A percentile compares a stretch with the other conserved stretches of the same genome.
These are phyloP conservation scores for Beauveria brongniartii DNA, from an alignment of 2,329 filamentous ascomycete species.

Conservation along the genomic window DNA sequence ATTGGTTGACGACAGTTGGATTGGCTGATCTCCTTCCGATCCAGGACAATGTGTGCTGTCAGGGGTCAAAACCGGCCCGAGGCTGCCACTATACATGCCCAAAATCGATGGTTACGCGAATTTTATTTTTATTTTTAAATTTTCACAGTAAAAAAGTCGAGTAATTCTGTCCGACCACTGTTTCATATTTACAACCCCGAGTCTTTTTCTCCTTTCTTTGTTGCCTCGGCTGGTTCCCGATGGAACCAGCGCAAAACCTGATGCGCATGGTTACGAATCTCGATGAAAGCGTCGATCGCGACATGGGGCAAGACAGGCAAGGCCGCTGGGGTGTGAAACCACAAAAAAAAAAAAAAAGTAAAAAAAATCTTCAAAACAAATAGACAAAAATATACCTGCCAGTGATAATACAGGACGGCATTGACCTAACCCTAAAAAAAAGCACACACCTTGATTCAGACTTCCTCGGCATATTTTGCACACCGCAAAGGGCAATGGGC, in stretches of 20 bases:
- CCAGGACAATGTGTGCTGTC: background rate
- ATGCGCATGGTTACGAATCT: conserved; percentile 1
- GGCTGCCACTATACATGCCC: too few relatives aligned
- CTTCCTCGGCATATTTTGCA: background rate
- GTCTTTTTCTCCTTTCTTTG: background rate
- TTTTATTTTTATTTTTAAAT: too few relatives aligned
- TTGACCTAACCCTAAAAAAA: background rate
- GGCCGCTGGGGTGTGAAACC: background rate
- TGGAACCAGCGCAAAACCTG: background rate
- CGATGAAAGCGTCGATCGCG: conserved; percentile 5
- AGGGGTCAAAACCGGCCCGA: too few relatives aligned
- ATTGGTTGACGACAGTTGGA: background rate
- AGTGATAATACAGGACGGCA: background rate
- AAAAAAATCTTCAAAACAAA: background rate
- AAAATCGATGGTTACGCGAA: too few relatives aligned
- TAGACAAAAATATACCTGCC: background rate
- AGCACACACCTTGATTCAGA: background rate
- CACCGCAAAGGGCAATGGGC: too few relatives aligned
- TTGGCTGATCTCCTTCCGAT: background rate
- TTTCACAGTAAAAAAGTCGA: too few relatives aligned
- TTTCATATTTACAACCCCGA: too few relatives aligned
- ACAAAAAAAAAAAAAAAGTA: background rate
- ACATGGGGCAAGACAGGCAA: background rate
- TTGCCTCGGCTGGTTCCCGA: background rate
- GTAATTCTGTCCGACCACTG: background rate